These are phyloP conservation scores for Aspergillus sp. DNA, from an alignment of 2,329 filamentous ascomycete genomes.

Conservation along the genomic window DNA sequence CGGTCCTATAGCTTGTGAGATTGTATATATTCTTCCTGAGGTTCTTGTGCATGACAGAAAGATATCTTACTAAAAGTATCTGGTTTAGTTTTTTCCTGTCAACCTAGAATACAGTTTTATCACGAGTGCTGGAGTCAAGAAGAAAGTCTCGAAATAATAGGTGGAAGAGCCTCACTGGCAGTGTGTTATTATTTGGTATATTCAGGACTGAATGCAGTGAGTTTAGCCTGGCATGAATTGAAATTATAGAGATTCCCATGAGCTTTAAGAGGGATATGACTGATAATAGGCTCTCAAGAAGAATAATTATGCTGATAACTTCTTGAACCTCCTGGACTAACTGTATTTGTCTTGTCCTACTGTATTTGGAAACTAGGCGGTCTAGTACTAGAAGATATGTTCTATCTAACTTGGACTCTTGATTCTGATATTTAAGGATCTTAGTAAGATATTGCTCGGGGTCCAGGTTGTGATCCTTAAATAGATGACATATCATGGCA, in stretches of 20 bases:
- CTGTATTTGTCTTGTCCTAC: not conserved
- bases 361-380: not conserved
- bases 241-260: not conserved
- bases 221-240: not conserved
- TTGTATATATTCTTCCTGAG: constrained; percentile 18
- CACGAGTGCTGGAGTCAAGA: not conserved
- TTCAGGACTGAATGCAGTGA: not conserved
- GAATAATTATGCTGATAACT: not conserved
- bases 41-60: constrained; percentile 20
- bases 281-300: not conserved
- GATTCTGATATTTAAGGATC: not conserved
- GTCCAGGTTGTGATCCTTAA: not conserved
- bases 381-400: not conserved
- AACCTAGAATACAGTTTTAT: not conserved
- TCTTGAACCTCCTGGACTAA: not conserved
- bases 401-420: not conserved
- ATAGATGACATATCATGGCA: not conserved
- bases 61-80: not conserved
- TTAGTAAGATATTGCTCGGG: not conserved
- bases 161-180: not conserved
- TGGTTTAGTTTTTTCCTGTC: constrained; percentile 20
- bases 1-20: constrained; percentile 8
- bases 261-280: no score
- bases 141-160: not conserved
- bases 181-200: not conserved